Evolutionary conservation across 2,329 filamentous ascomycete species (phyloP).

Genomic region (Fusarium sp.): DNA sequence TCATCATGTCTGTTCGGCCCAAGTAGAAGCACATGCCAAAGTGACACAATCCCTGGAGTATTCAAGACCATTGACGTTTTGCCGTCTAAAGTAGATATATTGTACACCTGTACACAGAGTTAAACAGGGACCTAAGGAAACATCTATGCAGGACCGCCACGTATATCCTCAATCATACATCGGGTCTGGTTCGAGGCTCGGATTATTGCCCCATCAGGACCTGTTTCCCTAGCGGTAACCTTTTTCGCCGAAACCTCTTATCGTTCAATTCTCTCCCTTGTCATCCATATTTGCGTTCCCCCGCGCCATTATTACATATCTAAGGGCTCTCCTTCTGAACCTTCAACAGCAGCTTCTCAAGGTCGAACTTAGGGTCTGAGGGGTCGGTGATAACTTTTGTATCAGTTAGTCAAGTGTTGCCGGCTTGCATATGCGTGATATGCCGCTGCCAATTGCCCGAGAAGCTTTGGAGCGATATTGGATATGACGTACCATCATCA

Average conservation of each 20-base stretch:
- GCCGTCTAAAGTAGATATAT: conserved; percentile 63
- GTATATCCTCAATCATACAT: conserved; percentile 56
- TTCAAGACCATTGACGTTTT: conserved; percentile 40
- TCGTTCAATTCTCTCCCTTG: conserved; percentile 46
- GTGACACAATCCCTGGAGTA: conserved; percentile 21
- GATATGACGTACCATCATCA: conserved; percentile 48
- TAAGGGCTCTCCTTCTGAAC: conserved; percentile 66
- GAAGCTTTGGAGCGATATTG: conserved; percentile 8
- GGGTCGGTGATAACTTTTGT: conserved; percentile 67
- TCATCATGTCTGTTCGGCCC: not conserved
- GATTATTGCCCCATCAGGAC: conserved; percentile 44
- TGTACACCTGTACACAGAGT: conserved; percentile 65
- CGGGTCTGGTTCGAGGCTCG: conserved; percentile 48
- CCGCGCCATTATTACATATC: conserved; percentile 38
- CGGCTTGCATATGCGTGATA: conserved; percentile 4
- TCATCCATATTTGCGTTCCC: conserved; percentile 41
- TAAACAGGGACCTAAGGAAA: conserved; percentile 59
- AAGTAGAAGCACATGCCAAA: conserved; percentile 4
- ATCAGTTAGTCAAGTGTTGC: conserved; percentile 38
- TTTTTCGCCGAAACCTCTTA: conserved; percentile 42
- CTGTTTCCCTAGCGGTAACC: conserved; percentile 39
- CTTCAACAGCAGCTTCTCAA: conserved; percentile 83
- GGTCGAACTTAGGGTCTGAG: conserved; percentile 89
- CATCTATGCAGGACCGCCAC: conserved; percentile 61
- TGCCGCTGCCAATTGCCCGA: conserved; percentile 26